Conservation (phyloP, 257 asterid species). For the Solanum infundibuliforme region DNA sequence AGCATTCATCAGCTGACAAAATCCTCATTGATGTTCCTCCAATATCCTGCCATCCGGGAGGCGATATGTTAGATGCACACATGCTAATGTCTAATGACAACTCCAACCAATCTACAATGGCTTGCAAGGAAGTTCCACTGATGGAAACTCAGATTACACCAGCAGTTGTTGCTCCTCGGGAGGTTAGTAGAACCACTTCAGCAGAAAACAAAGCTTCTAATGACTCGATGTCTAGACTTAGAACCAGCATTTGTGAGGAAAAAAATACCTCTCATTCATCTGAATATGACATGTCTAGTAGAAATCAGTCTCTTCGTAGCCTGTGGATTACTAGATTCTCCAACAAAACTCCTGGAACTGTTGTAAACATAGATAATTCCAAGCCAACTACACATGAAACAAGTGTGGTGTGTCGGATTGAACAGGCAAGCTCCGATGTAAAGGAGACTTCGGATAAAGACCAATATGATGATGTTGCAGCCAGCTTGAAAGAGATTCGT, state of each 20-base stretch:
- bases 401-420: constrained; percentile 5
- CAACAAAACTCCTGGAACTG: constrained; percentile 8
- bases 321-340: constrained; percentile 64
- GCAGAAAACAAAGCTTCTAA: constrained; percentile 15
- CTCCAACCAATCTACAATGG: constrained; percentile 3
- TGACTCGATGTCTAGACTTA: constrained; percentile 5
- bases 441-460: constrained; percentile 2
- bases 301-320: constrained; percentile 25
- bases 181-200: constrained; percentile 3
- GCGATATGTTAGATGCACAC: constrained; percentile 13
- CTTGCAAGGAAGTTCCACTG: constrained; percentile 5
- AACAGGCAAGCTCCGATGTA: constrained; percentile 7
- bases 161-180: constrained; percentile 3
- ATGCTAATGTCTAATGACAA: constrained; percentile 16
- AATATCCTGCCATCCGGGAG: neutral
- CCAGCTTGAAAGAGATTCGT: neutral
- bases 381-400: constrained; percentile 10
- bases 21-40: constrained; percentile 3
- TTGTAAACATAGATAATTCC: constrained; percentile 7
- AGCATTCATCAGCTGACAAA: constrained; percentile 7
- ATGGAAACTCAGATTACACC: constrained; percentile 16
- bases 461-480: constrained; percentile 4
- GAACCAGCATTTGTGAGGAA: constrained; percentile 2
- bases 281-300: constrained; percentile 19
- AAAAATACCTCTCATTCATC: constrained; percentile 5